phyloP scores from a whole-genome alignment of 2,329 filamentous ascomycete genomes.

The Pseudogymnoascus destructans region DNA sequence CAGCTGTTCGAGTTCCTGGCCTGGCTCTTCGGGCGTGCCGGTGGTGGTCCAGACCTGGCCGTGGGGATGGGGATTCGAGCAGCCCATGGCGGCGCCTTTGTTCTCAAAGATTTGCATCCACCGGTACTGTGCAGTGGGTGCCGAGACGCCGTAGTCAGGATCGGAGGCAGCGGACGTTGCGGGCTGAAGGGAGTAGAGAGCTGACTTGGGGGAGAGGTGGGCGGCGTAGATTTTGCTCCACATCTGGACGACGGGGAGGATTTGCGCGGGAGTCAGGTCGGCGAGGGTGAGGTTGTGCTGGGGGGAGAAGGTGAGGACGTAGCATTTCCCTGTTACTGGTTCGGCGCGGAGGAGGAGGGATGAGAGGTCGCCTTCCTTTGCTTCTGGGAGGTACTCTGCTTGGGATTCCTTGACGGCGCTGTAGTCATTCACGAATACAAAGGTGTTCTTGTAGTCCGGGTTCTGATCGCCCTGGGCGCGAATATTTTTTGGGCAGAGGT shows the following conservation, averaged over 20 bases:
- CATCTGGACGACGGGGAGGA: conserved; percentile 69
- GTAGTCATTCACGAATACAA: conserved; percentile 95
- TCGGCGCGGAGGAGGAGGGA: conserved; percentile 69
- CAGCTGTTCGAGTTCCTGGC: conserved; percentile 65
- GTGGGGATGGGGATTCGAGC: conserved; percentile 95
- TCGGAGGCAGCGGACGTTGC: conserved; percentile 31
- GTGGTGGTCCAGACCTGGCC: conserved; percentile 95
- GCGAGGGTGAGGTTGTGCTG: conserved; percentile 85
- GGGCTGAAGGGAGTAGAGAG: conserved; percentile 36
- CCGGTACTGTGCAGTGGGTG: conserved; percentile 63
- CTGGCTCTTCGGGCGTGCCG: conserved; percentile 77
- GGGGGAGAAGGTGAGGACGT: conserved; percentile 88
- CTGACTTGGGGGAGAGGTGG: conserved; percentile 61
- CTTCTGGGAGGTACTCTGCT: conserved; percentile 50
- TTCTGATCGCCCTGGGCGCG: conserved; percentile 79
- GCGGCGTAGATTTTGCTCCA: conserved; percentile 85
- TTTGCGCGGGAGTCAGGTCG: conserved; percentile 66
- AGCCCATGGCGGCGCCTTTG: conserved; percentile 95
- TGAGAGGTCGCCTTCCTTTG: conserved; percentile 41
- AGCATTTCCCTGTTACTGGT: conserved; percentile 87
- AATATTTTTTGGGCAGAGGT: conserved; percentile 83
- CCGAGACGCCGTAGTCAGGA: conserved; percentile 33
- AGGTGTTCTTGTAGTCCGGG: conserved; percentile 74
- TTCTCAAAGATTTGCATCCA: conserved; percentile 99
- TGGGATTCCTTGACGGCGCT: conserved; percentile 93